Base-by-base conservation (phyloP, 1,284 basidiomycete species). In the Exsudoporus floridanus region DNA sequence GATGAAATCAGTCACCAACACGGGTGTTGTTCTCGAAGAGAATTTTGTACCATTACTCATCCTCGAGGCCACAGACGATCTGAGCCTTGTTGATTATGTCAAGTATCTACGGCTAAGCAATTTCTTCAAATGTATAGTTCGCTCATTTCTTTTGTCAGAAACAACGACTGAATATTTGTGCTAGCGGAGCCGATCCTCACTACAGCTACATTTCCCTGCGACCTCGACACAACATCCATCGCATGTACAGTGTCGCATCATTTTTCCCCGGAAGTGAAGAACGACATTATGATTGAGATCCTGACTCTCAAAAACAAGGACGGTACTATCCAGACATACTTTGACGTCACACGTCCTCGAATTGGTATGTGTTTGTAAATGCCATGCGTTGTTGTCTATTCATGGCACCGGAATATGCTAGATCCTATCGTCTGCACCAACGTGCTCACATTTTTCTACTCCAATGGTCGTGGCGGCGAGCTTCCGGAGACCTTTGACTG, bases 271-370 rank as follows among this genome's bases (percentile, higher is more conserved):
- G 58, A 59, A 33, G 55, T 47, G 12, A 61, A 65, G 35, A 42
- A 60, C 23, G 60, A 52, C 21, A 61, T 65, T 42, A 63, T 63
- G 62, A 12, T 63, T 6, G 60, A 65, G 30, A 61, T 61, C 18
- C 30, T 60, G 42, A 52, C 49, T 2, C 28, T 65, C 9, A 60
- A 33, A 19, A 63, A 60, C 0, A 39, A 54, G 28, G 60, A 65
- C 12, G 55, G 60, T 4, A 63, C 65, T 8, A 52, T 63, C 28
- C 55, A 53, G 25, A 48, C 55, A 2, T 65, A 61, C 34, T 62
- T 62, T 27, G 58, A 65, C 41, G 12, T 46, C 10, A 53, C 46
- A 2, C 58, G 58, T 37, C 60, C 60, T 3, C 48, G 63, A 45
- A 55, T 62, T 6, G 63, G 60, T 62, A 38, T 4, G 60, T 39